Conservation (phyloP, 2,329 filamentous ascomycete species). For the Sordariomycetes sp. region DNA sequence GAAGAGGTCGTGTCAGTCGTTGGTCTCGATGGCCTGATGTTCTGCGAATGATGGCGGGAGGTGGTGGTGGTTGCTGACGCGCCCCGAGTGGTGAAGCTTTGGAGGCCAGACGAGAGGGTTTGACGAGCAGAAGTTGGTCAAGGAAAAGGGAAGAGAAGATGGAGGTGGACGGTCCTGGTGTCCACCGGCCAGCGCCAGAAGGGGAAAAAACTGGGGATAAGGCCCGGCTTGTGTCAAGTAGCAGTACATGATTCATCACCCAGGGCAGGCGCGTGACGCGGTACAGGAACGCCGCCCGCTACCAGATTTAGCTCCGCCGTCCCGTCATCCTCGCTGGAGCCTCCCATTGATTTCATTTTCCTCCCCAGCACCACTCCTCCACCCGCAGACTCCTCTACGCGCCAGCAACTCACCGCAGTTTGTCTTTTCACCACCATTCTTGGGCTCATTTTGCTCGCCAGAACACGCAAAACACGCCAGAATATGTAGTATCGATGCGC, state of each 20-base stretch:
- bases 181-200: conserved; percentile 2
- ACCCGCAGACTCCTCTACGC: conserved; percentile 21
- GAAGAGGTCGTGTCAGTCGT: no score
- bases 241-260: not conserved
- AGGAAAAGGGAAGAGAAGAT: conserved; percentile 4
- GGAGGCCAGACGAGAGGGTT: no score
- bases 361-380: conserved; percentile 13
- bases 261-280: not conserved
- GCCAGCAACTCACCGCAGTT: conserved; percentile 16
- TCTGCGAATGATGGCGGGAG: no score
- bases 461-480: not conserved
- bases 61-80: no score
- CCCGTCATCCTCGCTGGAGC: conserved; percentile 3
- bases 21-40: no score
- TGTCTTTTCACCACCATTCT: conserved; percentile 40
- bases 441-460: conserved; percentile 55
- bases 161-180: conserved; percentile 1
- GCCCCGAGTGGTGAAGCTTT: no score
- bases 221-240: no score
- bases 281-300: not conserved
- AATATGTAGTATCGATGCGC: no score
- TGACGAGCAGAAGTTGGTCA: conserved; percentile 1
- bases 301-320: not conserved
- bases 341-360: not conserved
- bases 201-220: not conserved